Conservation (phyloP, 1,284 basidiomycete species). For the Microbotryomycetes sp. region DNA sequence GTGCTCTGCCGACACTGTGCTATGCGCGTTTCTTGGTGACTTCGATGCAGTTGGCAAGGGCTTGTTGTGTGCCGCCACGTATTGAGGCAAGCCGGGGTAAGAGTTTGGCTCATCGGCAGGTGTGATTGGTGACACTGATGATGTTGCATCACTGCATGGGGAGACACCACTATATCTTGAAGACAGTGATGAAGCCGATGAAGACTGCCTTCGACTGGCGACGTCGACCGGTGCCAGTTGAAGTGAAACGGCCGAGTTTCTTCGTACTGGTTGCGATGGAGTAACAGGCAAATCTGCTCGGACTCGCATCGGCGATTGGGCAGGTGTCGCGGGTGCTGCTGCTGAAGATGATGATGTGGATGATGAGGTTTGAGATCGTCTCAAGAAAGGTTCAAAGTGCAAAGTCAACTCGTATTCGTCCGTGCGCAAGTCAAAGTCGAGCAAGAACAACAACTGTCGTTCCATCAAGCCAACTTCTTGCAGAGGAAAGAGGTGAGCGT, state of each 20-base stretch:
- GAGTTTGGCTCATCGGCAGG: slow-evolving; percentile 18
- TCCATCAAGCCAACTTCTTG: slow-evolving; percentile 87
- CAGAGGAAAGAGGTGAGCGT: slow-evolving; percentile 59
- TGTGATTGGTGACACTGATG: slow-evolving; percentile 22
- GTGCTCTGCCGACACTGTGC: no score
- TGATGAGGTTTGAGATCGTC: neutral
- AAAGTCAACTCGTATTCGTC: slow-evolving; percentile 65
- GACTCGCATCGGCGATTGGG: no score
- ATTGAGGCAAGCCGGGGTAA: slow-evolving; percentile 11
- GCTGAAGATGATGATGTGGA: neutral
- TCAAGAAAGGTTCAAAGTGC: slow-evolving; percentile 32
- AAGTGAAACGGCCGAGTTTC: slow-evolving; percentile 7
- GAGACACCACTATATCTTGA: neutral
- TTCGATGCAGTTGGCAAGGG: neutral
- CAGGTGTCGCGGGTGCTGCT: neutral
- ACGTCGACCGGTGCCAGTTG: slow-evolving; percentile 18
- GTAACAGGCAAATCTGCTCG: no score
- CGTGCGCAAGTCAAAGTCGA: slow-evolving; percentile 84
- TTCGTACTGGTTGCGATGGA: neutral
- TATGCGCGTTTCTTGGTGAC: no score
- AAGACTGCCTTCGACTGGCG: neutral
- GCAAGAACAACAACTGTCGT: slow-evolving; percentile 78
- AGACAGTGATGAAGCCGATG: neutral
- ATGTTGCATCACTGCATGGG: neutral
- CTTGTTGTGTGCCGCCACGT: neutral